Evolutionary conservation across 164 flowering plant genomes (phyloP), one percentile per base, ranked within the genome.

Genomic region (Saururus chinensis): DNA sequence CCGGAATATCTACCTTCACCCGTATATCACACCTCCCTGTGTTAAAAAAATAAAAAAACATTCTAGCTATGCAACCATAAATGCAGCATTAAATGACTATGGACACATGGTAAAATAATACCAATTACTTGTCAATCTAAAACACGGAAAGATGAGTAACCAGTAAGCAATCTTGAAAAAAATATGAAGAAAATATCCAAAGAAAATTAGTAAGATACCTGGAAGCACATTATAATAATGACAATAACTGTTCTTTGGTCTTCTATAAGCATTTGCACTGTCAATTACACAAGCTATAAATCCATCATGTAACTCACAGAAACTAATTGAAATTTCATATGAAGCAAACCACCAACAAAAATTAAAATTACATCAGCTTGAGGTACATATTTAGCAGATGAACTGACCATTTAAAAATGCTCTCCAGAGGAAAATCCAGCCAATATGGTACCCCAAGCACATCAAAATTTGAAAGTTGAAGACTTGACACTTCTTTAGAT

Each of bases 361-460:
- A 53, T 20, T 5, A 53, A 20, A 19, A 53, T 19, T 20, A 53
- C 9, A 23, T 20, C 20, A 10, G 12, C 19, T 19, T 45, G 17
- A 12, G 11, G 1, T 12, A 12, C 14, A 17, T 17, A 45, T 45
- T 9, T 41, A 41, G 45, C 17, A 12, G 49, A 45, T 45, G 2
- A 24, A 77, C 86, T 80, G 67, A 89, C 98, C 59, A 59, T 60
- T 75, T 54, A 72, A 67, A 75, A 70, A 73, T 79, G 60, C 68
- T 80, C 77, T 93, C 99, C 71, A 83, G 59, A 69, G 88, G 78
- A 48, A 45, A 71, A 51, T 76, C 53, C 53, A 80, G 55, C 99
- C 99, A 90, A 68, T 93, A 87, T 61, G 97, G 97, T 56, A 90
- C 70, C 55, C 97, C 96, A 74, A 90, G 89, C 52, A 73, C 63